Evolutionary conservation across 2,329 filamentous ascomycete genomes (phyloP).

Genomic region (Verticillium isaacii): DNA sequence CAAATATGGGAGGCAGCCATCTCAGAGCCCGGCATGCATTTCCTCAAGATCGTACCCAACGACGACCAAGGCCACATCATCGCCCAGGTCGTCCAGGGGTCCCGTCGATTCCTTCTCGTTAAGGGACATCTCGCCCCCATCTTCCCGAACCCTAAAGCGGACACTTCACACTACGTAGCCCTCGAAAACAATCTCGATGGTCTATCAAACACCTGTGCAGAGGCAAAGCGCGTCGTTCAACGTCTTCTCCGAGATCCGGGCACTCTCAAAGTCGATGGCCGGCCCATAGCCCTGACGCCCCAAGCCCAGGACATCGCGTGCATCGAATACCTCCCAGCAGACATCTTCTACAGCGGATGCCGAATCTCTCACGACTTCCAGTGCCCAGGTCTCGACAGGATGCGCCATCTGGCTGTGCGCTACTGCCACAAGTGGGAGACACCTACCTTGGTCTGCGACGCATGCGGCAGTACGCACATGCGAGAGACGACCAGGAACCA

Average conservation of each 20-base stretch:
- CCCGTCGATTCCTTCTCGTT: slow-evolving; percentile 1
- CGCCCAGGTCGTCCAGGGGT: background rate
- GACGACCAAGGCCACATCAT: slow-evolving; percentile 14
- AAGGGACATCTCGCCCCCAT: slow-evolving; percentile 17
- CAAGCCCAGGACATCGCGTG: slow-evolving; percentile 23
- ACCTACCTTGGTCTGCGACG: slow-evolving; percentile 19
- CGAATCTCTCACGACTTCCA: slow-evolving; percentile 19
- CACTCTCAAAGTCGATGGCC: slow-evolving; percentile 20
- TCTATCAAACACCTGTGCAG: slow-evolving; percentile 8
- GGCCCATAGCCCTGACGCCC: slow-evolving; percentile 16
- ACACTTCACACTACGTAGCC: slow-evolving; percentile 25
- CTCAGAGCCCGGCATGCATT: slow-evolving; percentile 27
- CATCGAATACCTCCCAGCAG: slow-evolving; percentile 27
- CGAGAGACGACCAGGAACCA: slow-evolving; percentile 20
- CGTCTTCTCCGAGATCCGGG: slow-evolving; percentile 6
- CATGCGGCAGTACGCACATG: slow-evolving; percentile 27
- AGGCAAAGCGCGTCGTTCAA: slow-evolving; percentile 3
- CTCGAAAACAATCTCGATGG: slow-evolving; percentile 15
- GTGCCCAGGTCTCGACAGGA: slow-evolving; percentile 22
- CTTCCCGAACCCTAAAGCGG: slow-evolving; percentile 21
- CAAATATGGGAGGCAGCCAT: slow-evolving; percentile 27
- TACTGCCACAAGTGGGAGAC: slow-evolving; percentile 36
- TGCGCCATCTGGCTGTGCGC: slow-evolving; percentile 35
- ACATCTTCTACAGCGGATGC: slow-evolving; percentile 20
- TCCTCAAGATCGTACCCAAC: slow-evolving; percentile 21